Evolutionary conservation across 2,329 filamentous ascomycete genomes (phyloP), one percentile per base, ranked within the genome.

Genomic region (Botrytis byssoidea): DNA sequence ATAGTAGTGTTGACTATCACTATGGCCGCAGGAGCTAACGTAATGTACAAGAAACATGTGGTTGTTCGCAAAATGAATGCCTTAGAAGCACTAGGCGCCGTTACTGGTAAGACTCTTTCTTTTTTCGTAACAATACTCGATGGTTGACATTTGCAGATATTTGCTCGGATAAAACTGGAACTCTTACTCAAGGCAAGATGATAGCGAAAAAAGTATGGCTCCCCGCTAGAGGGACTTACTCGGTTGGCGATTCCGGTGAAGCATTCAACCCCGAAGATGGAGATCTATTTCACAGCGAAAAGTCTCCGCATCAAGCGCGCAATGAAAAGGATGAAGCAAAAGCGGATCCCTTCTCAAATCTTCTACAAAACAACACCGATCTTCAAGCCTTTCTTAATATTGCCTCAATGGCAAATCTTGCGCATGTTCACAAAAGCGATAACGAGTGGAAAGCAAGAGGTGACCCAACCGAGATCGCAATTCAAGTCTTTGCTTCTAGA

Each of bases 141-240:
- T 44, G 85, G 84, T 63, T 69, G 72, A 48, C 18, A 57, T 48
- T 22, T 57, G 29, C 40, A 77, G 75, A 44, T 83, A 90, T 94
- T 65, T 93, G 92, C 80, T 93, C 91, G 0, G 92, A 94, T 80
- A 94, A 93, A 83, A 94, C 92, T 0, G 92, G 92, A 7, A 92
- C 90, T 0, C 82, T 92, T 72, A 92, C 90, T 6, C 76, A 85
- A 74, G 85, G 85, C 66, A 81, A 83, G 72, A 86, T 86, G 85
- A 80, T 81, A 37, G 83, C 85, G 55, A 83, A 86, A 76, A 86
- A 86, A 75, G 86, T 85, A 14, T 88, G 87, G 85, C 82, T 90
- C 71, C 86, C 87, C 4, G 83, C 83, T 5, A 79, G 83, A 20
- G 86, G 87, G 35, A 87, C 85, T 3, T 87, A 87, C 78, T 85